Conservation (phyloP, 225 moss, liverwort and hornwort genomes). For the Lunularia cruciata region DNA sequence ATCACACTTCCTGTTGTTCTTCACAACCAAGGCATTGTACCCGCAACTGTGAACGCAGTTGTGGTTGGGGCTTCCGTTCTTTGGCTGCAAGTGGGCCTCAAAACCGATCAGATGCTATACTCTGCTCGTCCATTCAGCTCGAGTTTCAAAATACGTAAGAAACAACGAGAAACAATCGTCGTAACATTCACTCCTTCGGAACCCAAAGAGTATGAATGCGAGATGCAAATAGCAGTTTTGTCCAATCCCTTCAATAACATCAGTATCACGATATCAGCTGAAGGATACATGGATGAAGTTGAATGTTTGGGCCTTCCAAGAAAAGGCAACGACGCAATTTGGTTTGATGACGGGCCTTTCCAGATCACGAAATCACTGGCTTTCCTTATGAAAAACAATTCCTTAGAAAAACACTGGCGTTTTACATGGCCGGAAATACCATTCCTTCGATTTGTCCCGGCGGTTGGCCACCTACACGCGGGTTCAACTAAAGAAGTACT, state of each 20-base stretch:
- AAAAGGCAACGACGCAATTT: constrained; percentile 56
- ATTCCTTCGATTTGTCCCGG: constrained; percentile 52
- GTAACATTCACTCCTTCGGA: constrained; percentile 63
- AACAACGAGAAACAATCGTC: constrained; percentile 57
- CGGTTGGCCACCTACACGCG: constrained; percentile 66
- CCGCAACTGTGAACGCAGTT: constrained; percentile 53
- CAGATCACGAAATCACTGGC: constrained; percentile 39
- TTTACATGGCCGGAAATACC: constrained; percentile 77
- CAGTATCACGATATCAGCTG: constrained; percentile 55
- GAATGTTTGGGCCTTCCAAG: constrained; percentile 65
- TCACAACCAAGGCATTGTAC: constrained; percentile 70
- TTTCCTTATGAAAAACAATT: constrained; percentile 61
- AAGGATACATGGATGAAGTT: constrained; percentile 80
- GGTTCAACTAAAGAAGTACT: constrained; percentile 47
- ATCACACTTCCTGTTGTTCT: constrained; percentile 44
- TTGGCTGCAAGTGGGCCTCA: constrained; percentile 64
- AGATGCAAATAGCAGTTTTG: constrained; percentile 68
- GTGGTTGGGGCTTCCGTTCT: constrained; percentile 39
- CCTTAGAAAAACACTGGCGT: constrained; percentile 63
- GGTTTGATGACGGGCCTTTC: constrained; percentile 65
- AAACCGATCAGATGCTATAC: constrained; percentile 53
- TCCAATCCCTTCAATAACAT: constrained; percentile 69
- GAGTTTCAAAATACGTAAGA: constrained; percentile 54
- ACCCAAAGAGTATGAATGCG: constrained; percentile 54
- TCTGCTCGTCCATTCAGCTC: constrained; percentile 51